Conservation (phyloP, 768 basidiomycete genomes). For the Sporobolomyces pararoseus region DNA sequence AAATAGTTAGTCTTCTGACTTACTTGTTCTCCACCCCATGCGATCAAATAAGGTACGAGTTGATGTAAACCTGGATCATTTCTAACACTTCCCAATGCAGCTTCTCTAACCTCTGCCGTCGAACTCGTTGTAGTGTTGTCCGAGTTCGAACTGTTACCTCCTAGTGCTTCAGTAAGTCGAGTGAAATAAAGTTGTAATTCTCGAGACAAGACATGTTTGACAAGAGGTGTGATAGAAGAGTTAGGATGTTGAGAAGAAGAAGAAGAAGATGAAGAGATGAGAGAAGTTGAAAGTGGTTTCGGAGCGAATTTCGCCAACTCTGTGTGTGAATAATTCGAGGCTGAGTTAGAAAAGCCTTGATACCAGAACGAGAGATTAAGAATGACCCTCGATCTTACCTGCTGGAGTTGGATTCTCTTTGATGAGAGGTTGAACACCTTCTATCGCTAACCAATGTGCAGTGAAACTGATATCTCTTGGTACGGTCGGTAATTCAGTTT, state of each 20-base stretch:
- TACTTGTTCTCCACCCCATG: slow-evolving; percentile 77
- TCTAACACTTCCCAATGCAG: slow-evolving; percentile 82
- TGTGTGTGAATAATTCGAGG: background rate
- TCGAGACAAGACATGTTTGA: slow-evolving; percentile 85
- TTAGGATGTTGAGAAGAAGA: slow-evolving; percentile 12
- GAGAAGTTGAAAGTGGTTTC: slow-evolving; percentile 7
- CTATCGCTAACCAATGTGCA: slow-evolving; percentile 97
- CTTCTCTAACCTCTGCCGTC: slow-evolving; percentile 64
- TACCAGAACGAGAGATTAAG: background rate
- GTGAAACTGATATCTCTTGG: slow-evolving; percentile 80
- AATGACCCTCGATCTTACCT: no score
- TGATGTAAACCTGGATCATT: slow-evolving; percentile 87
- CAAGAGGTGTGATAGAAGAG: slow-evolving; percentile 56
- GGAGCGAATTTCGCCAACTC: slow-evolving; percentile 40
- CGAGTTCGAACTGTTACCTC: slow-evolving; percentile 45
- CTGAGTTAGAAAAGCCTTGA: background rate
- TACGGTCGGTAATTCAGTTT: slow-evolving; percentile 76
- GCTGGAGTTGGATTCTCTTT: slow-evolving; percentile 79
- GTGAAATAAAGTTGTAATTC: slow-evolving; percentile 94
- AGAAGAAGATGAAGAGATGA: slow-evolving; percentile 18
- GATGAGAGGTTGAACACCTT: slow-evolving; percentile 94
- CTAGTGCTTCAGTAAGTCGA: slow-evolving; percentile 72
- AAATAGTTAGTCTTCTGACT: slow-evolving; percentile 53
- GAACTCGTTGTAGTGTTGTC: slow-evolving; percentile 2
- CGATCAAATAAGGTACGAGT: slow-evolving; percentile 84